Conservation (phyloP, 176 grass and related monocot genomes). For the Dendrocalamus sinicus region DNA sequence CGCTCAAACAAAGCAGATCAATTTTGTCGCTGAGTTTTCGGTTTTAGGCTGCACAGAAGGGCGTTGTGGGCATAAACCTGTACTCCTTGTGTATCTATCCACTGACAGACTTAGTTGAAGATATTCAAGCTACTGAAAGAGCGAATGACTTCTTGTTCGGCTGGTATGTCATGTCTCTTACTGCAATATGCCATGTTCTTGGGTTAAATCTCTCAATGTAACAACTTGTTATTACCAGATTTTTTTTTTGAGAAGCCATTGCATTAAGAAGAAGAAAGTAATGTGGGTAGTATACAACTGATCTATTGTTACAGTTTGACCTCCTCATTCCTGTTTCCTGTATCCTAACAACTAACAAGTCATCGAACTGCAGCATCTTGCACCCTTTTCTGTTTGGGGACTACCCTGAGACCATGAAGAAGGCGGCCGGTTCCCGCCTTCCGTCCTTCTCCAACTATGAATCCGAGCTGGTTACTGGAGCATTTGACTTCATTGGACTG, state of each 20-base stretch:
- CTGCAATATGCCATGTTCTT: background rate
- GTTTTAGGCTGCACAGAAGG: slow-evolving; percentile 56
- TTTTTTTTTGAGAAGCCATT: too few relatives aligned
- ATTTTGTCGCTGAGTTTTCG: background rate
- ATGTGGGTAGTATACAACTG: background rate
- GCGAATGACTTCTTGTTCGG: slow-evolving; percentile 47
- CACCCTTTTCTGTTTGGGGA: slow-evolving; percentile 58
- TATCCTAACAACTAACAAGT: background rate
- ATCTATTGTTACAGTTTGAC: background rate
- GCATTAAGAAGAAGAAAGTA: too few relatives aligned
- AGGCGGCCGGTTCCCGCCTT: slow-evolving; percentile 45
- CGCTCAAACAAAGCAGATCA: background rate
- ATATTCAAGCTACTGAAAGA: slow-evolving; percentile 55
- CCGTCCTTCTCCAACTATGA: slow-evolving; percentile 50
- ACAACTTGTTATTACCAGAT: background rate
- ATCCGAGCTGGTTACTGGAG: slow-evolving; percentile 46
- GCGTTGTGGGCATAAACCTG: slow-evolving; percentile 51
- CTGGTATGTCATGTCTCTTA: slow-evolving; percentile 33
- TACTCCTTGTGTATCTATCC: slow-evolving; percentile 51
- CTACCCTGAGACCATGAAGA: slow-evolving; percentile 61
- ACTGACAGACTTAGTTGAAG: slow-evolving; percentile 41
- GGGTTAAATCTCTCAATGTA: background rate
- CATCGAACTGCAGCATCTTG: slow-evolving; percentile 48
- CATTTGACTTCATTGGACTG: slow-evolving; percentile 67
- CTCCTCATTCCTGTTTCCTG: background rate